Conservation (phyloP, 2,329 filamentous ascomycete species). For the Fusarium xyrophilum region DNA sequence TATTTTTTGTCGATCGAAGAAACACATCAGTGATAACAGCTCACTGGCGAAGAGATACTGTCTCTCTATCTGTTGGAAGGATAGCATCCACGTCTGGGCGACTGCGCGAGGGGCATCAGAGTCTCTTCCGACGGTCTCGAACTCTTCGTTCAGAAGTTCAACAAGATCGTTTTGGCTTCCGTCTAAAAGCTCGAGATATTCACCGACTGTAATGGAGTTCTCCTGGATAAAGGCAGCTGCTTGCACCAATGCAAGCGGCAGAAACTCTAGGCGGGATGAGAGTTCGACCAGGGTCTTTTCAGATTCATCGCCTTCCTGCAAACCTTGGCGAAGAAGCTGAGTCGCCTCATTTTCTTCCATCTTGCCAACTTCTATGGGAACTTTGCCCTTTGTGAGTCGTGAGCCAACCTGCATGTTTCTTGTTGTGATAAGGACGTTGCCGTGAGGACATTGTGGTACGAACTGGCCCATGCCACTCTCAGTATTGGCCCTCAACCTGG, state of each 20-base stretch:
- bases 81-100: slow-evolving; percentile 45
- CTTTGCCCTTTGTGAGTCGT: slow-evolving; percentile 34
- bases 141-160: slow-evolving; percentile 42
- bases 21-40: slow-evolving; percentile 45
- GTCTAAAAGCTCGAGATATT: slow-evolving; percentile 43
- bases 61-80: slow-evolving; percentile 44
- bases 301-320: slow-evolving; percentile 7
- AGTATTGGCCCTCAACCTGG: accelerated
- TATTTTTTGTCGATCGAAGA: slow-evolving; percentile 44
- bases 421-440: slow-evolving; percentile 45
- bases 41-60: slow-evolving; percentile 38
- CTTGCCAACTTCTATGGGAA: slow-evolving; percentile 37
- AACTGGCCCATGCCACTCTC: neutral
- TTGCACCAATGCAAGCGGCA: slow-evolving; percentile 48
- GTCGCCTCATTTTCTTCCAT: slow-evolving; percentile 41
- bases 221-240: slow-evolving; percentile 47
- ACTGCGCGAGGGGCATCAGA: slow-evolving; percentile 39
- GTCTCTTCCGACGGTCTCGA: slow-evolving; percentile 43
- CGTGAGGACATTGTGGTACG: slow-evolving; percentile 43
- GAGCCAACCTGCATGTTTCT: slow-evolving; percentile 44
- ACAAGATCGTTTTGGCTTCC: slow-evolving; percentile 14
- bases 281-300: slow-evolving; percentile 19
- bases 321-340: slow-evolving; percentile 33
- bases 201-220: slow-evolving; percentile 32
- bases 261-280: slow-evolving; percentile 38